Conservation (phyloP, 352 stramenopile species). For the Blastocystis hominis region DNA sequence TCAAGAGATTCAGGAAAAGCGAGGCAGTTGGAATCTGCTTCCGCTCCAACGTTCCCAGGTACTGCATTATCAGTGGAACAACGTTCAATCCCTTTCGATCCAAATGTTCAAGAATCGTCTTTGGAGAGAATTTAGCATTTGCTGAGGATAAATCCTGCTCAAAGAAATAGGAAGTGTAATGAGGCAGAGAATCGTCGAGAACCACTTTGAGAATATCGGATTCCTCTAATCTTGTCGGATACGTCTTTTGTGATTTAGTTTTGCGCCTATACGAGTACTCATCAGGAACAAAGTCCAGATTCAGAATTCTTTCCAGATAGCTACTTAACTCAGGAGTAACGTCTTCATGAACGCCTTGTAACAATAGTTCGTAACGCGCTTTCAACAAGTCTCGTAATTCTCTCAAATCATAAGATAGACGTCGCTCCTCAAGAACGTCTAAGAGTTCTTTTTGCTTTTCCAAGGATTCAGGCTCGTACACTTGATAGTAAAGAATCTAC, state of each 20-base stretch:
- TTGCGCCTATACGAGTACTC: too few species aligned
- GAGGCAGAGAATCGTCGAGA: neutral
- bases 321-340: neutral
- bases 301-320: neutral
- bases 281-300: neutral
- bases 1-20: neutral
- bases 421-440: neutral
- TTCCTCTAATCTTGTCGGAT: neutral
- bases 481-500: constrained; percentile 29
- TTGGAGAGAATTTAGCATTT: neutral
- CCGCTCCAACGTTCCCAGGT: neutral
- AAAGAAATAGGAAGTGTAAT: neutral
- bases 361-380: neutral
- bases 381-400: neutral
- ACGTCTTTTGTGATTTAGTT: neutral
- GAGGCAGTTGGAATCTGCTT: neutral
- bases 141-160: neutral
- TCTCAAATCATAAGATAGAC: neutral
- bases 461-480: neutral
- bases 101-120: neutral
- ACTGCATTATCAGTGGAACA: neutral
- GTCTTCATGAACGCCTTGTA: neutral
- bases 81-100: neutral
- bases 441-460: neutral
- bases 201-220: neutral